Conservation (phyloP, 2,329 filamentous ascomycete species). For the Lachnellula cervina region DNA sequence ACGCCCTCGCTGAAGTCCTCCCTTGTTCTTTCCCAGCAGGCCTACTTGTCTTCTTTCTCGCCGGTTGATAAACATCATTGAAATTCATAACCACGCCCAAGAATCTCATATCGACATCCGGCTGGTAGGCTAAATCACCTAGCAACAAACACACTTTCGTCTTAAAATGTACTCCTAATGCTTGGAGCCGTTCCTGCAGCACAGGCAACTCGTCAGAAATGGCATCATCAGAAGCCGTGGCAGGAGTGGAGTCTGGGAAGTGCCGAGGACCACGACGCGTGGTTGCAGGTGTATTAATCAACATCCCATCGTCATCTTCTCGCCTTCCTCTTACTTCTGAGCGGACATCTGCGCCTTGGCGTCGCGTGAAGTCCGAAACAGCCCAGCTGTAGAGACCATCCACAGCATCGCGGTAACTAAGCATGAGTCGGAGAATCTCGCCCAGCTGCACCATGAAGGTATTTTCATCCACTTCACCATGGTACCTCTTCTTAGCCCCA, state of each 20-base stretch:
- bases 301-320: constrained; percentile 28
- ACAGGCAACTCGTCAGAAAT: constrained; percentile 63
- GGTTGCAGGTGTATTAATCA: constrained; percentile 26
- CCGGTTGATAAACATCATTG: constrained; percentile 89
- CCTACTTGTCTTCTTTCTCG: constrained; percentile 46
- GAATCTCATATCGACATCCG: constrained; percentile 93
- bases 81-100: constrained; percentile 98
- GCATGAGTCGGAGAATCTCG: constrained; percentile 89
- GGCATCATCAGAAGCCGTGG: constrained; percentile 28
- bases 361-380: constrained; percentile 85
- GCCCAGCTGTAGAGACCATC: constrained; percentile 93
- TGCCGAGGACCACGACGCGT: constrained; percentile 26
- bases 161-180: constrained; percentile 72
- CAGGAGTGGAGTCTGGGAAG: constrained; percentile 26
- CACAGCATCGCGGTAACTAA: constrained; percentile 86
- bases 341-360: constrained; percentile 78
- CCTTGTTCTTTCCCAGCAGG: constrained; percentile 11
- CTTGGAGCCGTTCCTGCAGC: constrained; percentile 66
- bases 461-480: constrained; percentile 49
- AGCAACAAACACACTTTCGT: constrained; percentile 73
- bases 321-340: constrained; percentile 48
- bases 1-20: constrained; percentile 52
- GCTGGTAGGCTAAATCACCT: constrained; percentile 87
- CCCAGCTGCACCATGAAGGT: constrained; percentile 88
- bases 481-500: constrained; percentile 57